phyloP scores from a whole-genome alignment of 129 eudicot genomes.

The Escallonia herrerae region DNA sequence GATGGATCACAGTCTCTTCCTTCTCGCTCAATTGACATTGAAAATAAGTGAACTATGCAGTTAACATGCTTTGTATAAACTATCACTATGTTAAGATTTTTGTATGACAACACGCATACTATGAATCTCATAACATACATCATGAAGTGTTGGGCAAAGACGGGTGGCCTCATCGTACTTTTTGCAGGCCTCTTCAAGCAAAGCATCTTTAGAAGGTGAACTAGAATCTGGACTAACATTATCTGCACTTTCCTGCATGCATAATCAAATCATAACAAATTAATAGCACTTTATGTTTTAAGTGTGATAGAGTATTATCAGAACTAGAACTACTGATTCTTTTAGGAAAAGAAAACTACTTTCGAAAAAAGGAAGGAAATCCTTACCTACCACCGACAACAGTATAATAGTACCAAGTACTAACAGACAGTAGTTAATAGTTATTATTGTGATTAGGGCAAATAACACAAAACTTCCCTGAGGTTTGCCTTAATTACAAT shows the following conservation, averaged over 20 bases:
- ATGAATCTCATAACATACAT: constrained; percentile 36
- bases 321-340: background rate
- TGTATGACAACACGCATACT: constrained; percentile 2
- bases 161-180: constrained; percentile 87
- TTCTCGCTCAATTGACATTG: background rate
- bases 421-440: no score
- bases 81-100: background rate
- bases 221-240: constrained; percentile 59
- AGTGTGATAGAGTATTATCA: background rate
- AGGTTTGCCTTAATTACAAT: no score
- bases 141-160: constrained; percentile 86
- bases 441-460: no score
- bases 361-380: no score
- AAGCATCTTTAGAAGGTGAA: constrained; percentile 82
- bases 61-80: background rate
- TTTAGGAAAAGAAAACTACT: no score
- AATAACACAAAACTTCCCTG: no score
- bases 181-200: constrained; percentile 91
- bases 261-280: background rate
- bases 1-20: background rate
- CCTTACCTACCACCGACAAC: no score
- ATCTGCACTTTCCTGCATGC: constrained; percentile 93
- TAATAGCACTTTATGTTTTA: background rate
- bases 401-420: no score
- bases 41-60: no score